phyloP scores from a whole-genome alignment of 345 rosid genomes.

The Boechera retrofracta region DNA sequence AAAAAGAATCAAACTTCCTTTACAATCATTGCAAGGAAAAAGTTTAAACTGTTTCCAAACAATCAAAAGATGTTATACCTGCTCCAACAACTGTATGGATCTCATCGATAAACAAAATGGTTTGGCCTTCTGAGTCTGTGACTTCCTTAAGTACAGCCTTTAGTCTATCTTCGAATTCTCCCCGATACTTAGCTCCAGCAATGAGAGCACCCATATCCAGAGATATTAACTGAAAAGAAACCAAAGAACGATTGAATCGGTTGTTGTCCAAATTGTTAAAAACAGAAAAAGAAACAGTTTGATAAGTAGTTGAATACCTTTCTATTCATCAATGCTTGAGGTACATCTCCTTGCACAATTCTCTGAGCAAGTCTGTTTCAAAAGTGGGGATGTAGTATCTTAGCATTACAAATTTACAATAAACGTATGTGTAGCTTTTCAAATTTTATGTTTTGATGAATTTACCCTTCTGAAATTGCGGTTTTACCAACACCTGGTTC shows the following conservation, averaged over 20 bases:
- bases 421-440: not conserved
- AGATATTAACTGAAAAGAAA: constrained; percentile 74
- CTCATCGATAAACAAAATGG: constrained; percentile 92
- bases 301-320: constrained; percentile 53
- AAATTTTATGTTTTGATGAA: not conserved
- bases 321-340: constrained; percentile 97
- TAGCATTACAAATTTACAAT: constrained; percentile 9
- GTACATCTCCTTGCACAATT: constrained; percentile 98
- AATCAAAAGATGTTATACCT: constrained; percentile 54
- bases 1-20: constrained; percentile 4
- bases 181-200: constrained; percentile 98
- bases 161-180: constrained; percentile 98
- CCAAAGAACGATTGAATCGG: not conserved
- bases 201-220: constrained; percentile 99
- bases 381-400: constrained; percentile 13
- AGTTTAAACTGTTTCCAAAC: not conserved
- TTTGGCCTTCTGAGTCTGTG: constrained; percentile 96
- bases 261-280: not conserved
- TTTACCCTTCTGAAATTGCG: constrained; percentile 98
- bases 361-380: constrained; percentile 94
- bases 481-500: constrained; percentile 99
- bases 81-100: constrained; percentile 99
- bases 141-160: constrained; percentile 98
- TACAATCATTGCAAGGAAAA: constrained; percentile 9
- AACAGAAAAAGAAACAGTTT: not conserved